Evolutionary conservation across 768 basidiomycete genomes (phyloP), one percentile per base, ranked within the genome.

Genomic region (Collybia sp.): DNA sequence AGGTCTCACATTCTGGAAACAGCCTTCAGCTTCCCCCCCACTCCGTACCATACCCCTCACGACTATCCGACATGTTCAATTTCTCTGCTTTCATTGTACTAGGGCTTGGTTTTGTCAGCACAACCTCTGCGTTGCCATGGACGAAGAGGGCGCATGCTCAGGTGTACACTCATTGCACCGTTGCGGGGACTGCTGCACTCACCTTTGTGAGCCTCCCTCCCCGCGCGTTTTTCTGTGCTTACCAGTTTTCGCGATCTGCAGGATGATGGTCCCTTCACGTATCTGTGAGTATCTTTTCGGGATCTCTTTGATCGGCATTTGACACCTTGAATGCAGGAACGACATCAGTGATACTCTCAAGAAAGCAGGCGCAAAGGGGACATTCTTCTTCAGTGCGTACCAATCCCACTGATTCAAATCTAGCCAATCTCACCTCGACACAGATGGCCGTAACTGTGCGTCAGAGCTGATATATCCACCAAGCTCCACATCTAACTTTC

Each of bases 371-470:
- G 69, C 59, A 15, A 71, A 69, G 49, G 71, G 63, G 2, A 72
- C 71, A 2, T 73, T 73, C 56, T 73, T 72, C 58, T 59, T 70
- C 51, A 69, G 66, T 68, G 49, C 47, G 60, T 58, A 15, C 6
- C 39, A 16, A 43, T 39, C n/a, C 35, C 12, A 5, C 19, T 19
- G 35, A 13, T n/a, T 15, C 4, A 37, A 37, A 37, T 10, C 13
- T 18, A 37, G 17, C 17, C 10, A n/a, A 37, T 4, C 6, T 37
- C 35, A 6, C 20, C 11, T 3, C 25, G 25, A 25, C 35, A 3
- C 11, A 37, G 35, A 46, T 25, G 18, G 17, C 6, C 40, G 48
- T 33, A 43, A 49, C 39, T 37, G 49, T 51, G 35, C 38, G 48
- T 44, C 13, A 20, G 32, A 20, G 1, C 15, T 47, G 10, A 37